phyloP scores from a whole-genome alignment of 2,329 filamentous ascomycete genomes.

The Monascus ruber region DNA sequence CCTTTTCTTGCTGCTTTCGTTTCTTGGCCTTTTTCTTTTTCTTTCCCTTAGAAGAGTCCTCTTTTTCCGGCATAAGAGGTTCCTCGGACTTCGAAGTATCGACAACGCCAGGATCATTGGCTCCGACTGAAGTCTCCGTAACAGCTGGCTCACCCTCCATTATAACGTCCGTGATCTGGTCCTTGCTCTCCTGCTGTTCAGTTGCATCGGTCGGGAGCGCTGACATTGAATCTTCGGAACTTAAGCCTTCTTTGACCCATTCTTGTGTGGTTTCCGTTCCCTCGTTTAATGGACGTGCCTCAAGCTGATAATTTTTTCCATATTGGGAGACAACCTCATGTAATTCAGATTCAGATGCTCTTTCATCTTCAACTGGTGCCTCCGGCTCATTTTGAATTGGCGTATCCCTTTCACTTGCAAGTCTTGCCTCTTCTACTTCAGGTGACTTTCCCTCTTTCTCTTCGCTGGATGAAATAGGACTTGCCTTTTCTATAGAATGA shows the following conservation, averaged over 20 bases:
- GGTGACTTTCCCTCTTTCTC: neutral
- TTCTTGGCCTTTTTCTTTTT: conserved; percentile 13
- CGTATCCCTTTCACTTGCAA: neutral
- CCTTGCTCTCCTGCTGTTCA: too few relatives aligned
- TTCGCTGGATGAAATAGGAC: conserved; percentile 10
- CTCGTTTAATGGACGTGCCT: too few relatives aligned
- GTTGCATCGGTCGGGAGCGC: too few relatives aligned
- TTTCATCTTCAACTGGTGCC: conserved; percentile 2
- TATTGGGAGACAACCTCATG: neutral
- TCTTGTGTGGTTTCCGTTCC: too few relatives aligned
- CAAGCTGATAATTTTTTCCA: too few relatives aligned
- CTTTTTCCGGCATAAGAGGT: conserved; percentile 7
- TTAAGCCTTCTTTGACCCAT: too few relatives aligned
- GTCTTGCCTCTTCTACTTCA: neutral
- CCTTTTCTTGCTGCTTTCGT: conserved; percentile 5
- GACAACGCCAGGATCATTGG: too few relatives aligned
- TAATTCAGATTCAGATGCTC: neutral
- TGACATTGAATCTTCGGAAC: too few relatives aligned
- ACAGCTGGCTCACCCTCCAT: too few relatives aligned
- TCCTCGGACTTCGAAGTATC: conserved; percentile 2
- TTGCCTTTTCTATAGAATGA: conserved; percentile 6
- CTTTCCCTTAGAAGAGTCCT: conserved; percentile 10
- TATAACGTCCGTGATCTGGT: too few relatives aligned
- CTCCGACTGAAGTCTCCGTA: too few relatives aligned
- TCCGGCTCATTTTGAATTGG: conserved; percentile 1